Conservation (phyloP, 2,329 filamentous ascomycete genomes). For the Colletotrichum simmondsii region DNA sequence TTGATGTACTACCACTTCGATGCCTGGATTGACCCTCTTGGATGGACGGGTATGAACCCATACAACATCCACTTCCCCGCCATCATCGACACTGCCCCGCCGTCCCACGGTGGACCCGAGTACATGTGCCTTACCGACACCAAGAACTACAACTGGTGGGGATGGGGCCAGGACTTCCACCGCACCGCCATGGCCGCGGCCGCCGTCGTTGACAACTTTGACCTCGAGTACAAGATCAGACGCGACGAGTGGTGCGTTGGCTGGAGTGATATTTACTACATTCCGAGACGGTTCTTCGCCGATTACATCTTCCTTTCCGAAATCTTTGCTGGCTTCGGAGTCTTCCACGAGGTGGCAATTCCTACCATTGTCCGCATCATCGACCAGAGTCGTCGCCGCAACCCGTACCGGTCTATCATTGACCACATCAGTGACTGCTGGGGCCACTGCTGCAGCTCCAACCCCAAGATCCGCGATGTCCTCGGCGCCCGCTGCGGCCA, state of each 20-base stretch:
- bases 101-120: conserved; percentile 34
- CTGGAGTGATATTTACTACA: conserved; percentile 48
- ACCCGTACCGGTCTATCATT: conserved; percentile 29
- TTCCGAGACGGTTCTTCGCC: conserved; percentile 45
- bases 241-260: conserved; percentile 43
- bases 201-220: conserved; percentile 33
- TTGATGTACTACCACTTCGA: conserved; percentile 47
- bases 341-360: conserved; percentile 46
- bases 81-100: conserved; percentile 34
- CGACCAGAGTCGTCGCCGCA: conserved; percentile 39
- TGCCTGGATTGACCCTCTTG: conserved; percentile 45
- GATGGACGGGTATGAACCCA: conserved; percentile 40
- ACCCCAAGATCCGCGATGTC: conserved; percentile 34
- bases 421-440: conserved; percentile 37
- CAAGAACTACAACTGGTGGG: conserved; percentile 38
- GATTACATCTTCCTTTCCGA: conserved; percentile 44
- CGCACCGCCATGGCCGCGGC: conserved; percentile 34
- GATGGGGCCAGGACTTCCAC: conserved; percentile 36
- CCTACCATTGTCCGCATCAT: conserved; percentile 46
- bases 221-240: conserved; percentile 37
- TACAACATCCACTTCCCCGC: conserved; percentile 43
- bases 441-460: conserved; percentile 36
- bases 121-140: conserved; percentile 38
- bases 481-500: conserved; percentile 35
- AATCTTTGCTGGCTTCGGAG: conserved; percentile 38